Evolutionary conservation across 768 basidiomycete genomes (phyloP).

Genomic region (Pleurotus citrinopileatus): DNA sequence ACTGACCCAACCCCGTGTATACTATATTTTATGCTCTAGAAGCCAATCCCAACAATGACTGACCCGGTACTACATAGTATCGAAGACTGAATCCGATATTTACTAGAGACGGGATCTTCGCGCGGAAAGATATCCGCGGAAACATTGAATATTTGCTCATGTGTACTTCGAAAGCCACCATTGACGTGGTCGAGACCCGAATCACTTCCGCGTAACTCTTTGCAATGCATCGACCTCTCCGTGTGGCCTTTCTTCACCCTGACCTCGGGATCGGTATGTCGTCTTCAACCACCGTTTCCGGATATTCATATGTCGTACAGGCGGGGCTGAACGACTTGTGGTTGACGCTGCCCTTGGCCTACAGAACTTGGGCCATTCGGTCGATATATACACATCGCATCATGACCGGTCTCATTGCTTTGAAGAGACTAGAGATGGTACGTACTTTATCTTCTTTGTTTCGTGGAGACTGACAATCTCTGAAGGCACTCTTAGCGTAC

Average conservation of each 20-base stretch:
- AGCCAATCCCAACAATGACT: too few relatives aligned
- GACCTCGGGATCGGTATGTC: conserved; percentile 87
- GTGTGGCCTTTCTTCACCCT: conserved; percentile 87
- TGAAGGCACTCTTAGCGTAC: conserved; percentile 79
- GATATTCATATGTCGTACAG: conserved; percentile 37
- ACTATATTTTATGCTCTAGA: too few relatives aligned
- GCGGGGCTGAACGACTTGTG: conserved; percentile 92
- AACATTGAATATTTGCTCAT: too few relatives aligned
- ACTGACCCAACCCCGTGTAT: too few relatives aligned
- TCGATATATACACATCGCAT: conserved; percentile 91
- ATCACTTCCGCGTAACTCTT: not conserved
- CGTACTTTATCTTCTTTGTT: conserved; percentile 16
- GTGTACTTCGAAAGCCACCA: too few relatives aligned
- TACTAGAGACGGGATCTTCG: too few relatives aligned
- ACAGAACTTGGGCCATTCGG: conserved; percentile 77
- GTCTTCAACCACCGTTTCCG: conserved; percentile 8
- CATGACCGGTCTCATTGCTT: conserved; percentile 89
- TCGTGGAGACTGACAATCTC: not conserved
- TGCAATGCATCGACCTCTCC: conserved; percentile 24
- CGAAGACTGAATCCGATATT: too few relatives aligned
- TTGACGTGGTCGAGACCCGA: too few relatives aligned
- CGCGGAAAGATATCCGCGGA: too few relatives aligned
- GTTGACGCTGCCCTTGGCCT: conserved; percentile 93
- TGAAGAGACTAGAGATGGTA: conserved; percentile 91
- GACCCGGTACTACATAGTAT: too few relatives aligned